phyloP scores from a whole-genome alignment of 1,284 basidiomycete genomes.

The Ustilago vetiveriae region DNA sequence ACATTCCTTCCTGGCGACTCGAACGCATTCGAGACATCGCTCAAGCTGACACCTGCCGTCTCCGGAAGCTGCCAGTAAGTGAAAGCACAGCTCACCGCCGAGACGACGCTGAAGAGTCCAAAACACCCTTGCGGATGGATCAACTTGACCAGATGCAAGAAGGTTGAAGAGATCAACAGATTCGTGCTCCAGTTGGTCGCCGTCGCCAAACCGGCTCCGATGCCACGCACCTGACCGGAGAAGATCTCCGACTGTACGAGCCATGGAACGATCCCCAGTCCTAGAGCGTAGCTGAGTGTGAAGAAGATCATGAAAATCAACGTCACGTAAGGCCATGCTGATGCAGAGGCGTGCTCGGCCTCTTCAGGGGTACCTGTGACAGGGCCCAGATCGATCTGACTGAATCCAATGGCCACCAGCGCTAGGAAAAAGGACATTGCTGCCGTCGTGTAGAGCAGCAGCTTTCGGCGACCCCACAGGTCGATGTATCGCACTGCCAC shows the following conservation, averaged over 20 bases:
- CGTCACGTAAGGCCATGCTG: conserved; percentile 47
- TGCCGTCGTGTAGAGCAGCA: conserved; percentile 54
- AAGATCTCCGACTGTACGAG: conserved; percentile 58
- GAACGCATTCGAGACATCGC: conserved; percentile 20
- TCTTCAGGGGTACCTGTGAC: conserved; percentile 6
- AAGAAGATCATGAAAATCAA: conserved; percentile 45
- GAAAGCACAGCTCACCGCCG: conserved; percentile 47
- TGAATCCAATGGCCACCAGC: conserved; percentile 42
- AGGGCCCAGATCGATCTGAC: conserved; percentile 36
- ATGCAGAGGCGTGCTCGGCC: neutral
- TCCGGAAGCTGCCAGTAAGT: conserved; percentile 54
- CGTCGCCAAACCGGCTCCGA: conserved; percentile 50
- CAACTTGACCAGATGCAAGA: conserved; percentile 41
- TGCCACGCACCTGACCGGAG: conserved; percentile 34
- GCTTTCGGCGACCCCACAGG: conserved; percentile 45
- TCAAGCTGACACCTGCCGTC: conserved; percentile 38
- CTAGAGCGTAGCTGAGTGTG: conserved; percentile 56
- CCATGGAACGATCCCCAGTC: conserved; percentile 59
- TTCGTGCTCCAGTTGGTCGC: conserved; percentile 55
- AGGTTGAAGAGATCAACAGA: conserved; percentile 43
- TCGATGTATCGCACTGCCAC: conserved; percentile 56
- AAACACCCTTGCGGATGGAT: conserved; percentile 49
- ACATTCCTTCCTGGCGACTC: neutral
- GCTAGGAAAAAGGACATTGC: conserved; percentile 38
- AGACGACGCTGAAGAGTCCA: conserved; percentile 40